Percentiles rank a stretch among this genome's conserved stretches.
Evolutionary conservation across 2,329 filamentous ascomycete species (phyloP).

Genomic region (Aspergillus ustus): DNA sequence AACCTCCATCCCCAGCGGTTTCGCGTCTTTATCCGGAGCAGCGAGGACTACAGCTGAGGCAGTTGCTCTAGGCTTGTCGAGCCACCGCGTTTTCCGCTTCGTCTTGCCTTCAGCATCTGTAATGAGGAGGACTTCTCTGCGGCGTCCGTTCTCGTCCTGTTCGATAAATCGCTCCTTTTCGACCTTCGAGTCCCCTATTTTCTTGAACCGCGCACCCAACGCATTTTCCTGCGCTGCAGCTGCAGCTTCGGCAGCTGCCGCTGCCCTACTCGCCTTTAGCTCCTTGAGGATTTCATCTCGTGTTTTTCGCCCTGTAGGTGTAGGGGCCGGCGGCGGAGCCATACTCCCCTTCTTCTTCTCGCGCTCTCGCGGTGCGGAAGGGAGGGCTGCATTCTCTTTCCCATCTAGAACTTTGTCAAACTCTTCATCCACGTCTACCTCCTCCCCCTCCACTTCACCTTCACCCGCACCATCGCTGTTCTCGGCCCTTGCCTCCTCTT

Average conservation of each 20-base stretch:
- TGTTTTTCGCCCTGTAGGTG: slow-evolving; percentile 54
- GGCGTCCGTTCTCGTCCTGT: slow-evolving; percentile 55
- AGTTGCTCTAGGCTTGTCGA: slow-evolving; percentile 41
- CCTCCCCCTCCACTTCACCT: slow-evolving; percentile 31
- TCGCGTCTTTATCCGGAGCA: slow-evolving; percentile 50
- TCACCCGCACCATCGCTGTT: slow-evolving; percentile 60
- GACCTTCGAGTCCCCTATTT: slow-evolving; percentile 51
- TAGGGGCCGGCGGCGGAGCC: slow-evolving; percentile 42
- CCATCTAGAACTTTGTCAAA: slow-evolving; percentile 48
- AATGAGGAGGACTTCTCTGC: slow-evolving; percentile 62
- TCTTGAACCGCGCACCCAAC: slow-evolving; percentile 61
- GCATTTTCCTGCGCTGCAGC: slow-evolving; percentile 51
- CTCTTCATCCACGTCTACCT: slow-evolving; percentile 66
- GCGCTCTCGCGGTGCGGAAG: slow-evolving; percentile 40
- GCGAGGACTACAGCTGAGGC: slow-evolving; percentile 32
- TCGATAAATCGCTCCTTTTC: slow-evolving; percentile 60
- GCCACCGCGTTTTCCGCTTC: slow-evolving; percentile 65
- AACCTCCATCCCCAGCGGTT: slow-evolving; percentile 57
- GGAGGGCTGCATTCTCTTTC: slow-evolving; percentile 31
- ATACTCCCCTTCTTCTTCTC: slow-evolving; percentile 56
- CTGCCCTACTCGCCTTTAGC: slow-evolving; percentile 58
- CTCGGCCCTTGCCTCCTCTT: slow-evolving; percentile 36
- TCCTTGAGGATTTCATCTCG: slow-evolving; percentile 65
- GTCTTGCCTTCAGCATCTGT: slow-evolving; percentile 64
- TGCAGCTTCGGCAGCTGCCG: slow-evolving; percentile 45